Percentiles rank a stretch among this genome's conserved stretches.
Conservation (phyloP, 2,329 filamentous ascomycete species). For the Aspergillus viridinutans region DNA sequence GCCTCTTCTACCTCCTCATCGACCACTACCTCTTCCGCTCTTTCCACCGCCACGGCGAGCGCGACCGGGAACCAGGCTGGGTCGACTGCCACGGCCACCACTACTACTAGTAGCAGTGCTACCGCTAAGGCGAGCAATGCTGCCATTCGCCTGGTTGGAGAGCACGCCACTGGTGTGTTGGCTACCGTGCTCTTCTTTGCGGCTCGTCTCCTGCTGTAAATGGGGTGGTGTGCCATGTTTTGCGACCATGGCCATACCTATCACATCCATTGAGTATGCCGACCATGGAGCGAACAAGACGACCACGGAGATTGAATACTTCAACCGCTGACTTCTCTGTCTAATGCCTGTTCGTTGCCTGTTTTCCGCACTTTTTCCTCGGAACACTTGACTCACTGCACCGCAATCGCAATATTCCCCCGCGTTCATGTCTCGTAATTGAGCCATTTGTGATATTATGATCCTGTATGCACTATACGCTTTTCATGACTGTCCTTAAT, state of each 20-base stretch:
- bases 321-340: background rate
- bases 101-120: slow-evolving; percentile 24
- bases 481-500: slow-evolving; percentile 10
- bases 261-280: background rate
- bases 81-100: slow-evolving; percentile 23
- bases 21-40: slow-evolving; percentile 21
- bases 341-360: background rate
- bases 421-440: slow-evolving; percentile 2
- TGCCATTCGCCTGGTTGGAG: slow-evolving; percentile 45
- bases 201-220: slow-evolving; percentile 56
- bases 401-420: slow-evolving; percentile 8
- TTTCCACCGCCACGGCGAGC: slow-evolving; percentile 16
- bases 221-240: background rate
- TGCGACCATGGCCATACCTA: background rate
- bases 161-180: slow-evolving; percentile 51
- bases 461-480: slow-evolving; percentile 1
- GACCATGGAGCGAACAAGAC: background rate
- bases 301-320: background rate
- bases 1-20: slow-evolving; percentile 25
- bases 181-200: slow-evolving; percentile 52
- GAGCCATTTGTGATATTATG: slow-evolving; percentile 6
- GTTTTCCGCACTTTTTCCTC: background rate
- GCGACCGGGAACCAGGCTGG: slow-evolving; percentile 10
- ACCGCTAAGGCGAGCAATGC: slow-evolving; percentile 32
- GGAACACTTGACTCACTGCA: background rate